Base-by-base conservation (phyloP, 306 rosid species). In the Geum urbanum region DNA sequence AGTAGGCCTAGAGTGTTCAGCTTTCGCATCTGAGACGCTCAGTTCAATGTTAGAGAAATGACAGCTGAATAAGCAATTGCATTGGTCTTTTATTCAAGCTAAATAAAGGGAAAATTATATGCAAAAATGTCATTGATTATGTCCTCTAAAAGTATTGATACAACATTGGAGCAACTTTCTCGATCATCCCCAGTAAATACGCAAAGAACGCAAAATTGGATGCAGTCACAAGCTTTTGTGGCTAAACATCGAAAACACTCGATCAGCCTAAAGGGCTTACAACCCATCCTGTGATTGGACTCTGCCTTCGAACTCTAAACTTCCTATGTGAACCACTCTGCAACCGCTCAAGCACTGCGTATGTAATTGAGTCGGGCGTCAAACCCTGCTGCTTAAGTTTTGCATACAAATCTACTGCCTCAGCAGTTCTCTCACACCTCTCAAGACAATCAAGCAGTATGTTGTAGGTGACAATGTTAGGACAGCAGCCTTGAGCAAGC, bases 221-320 rank as follows among this genome's bases (percentile, higher is more conserved):
- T 65, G 53, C 13, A 24, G 43, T 71, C 61, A 41, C 27, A 22
- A 2, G 46, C 53, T 73, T 48, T 41, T 55, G 32, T 43, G 49
- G 66, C 73, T 24, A 67, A 37, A 24, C 37, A 53, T 18, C 52
- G 43, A 50, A 44, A 35, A 73, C 40, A 45, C 72, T 27, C 16
- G 58, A n/a, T 84, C 83, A 87, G 76, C 96, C 70, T 55, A 92
- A 68, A 63, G 98, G 96, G 85, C 96, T 90, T 44, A 92, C 91
- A 78, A 92, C 87, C 98, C 98, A 92, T 52, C 98, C 97, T 5
- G 97, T 90, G 72, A 90, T 88, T 2, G 98, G 98, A 73, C 75
- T 94, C 82, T 88, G 89, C 84, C 88, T 80, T 22, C 98, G 90
- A 70, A 81, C 67, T 68, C 90, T 87, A 67, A 83, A 72, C 79